Evolutionary conservation across 208 protist species (phyloP).

Genomic region (Trypanosoma mega): DNA sequence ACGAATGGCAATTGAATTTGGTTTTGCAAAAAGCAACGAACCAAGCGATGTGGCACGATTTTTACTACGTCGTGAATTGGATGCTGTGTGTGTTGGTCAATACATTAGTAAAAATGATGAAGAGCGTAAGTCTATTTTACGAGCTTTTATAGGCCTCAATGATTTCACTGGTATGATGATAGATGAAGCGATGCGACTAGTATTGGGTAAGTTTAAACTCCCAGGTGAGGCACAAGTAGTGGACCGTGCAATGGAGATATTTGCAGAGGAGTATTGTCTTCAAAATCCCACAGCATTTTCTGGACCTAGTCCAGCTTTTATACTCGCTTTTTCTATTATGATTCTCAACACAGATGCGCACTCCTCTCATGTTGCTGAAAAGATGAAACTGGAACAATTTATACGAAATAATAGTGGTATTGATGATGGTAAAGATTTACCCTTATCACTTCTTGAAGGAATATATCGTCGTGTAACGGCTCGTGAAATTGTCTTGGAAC

Average conservation of each 20-base stretch:
- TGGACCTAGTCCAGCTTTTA: conserved; percentile 9
- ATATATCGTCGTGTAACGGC: conserved; percentile 14
- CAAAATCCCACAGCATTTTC: conserved; percentile 25
- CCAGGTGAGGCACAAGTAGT: conserved; percentile 94
- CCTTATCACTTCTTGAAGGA: conserved; percentile 5
- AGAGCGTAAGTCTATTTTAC: conserved; percentile 3
- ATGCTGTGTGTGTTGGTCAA: conserved; percentile 17
- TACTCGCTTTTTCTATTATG: conserved; percentile 46
- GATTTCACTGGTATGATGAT: conserved; percentile 37
- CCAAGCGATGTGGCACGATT: conserved; percentile 16
- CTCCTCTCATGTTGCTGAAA: conserved; percentile 40
- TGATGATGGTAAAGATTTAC: conserved; percentile 79
- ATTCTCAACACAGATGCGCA: conserved; percentile 58
- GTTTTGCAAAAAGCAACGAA: conserved; percentile 1
- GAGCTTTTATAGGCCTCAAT: conserved; percentile 51
- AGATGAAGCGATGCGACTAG: conserved; percentile 62
- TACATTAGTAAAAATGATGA: conserved; percentile 8
- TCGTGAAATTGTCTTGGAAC: background rate
- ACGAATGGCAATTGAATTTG: background rate
- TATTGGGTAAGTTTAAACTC: conserved; percentile 86
- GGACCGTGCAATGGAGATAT: conserved; percentile 94
- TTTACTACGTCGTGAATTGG: conserved; percentile 10
- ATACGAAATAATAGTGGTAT: conserved; percentile 84
- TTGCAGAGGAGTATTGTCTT: conserved; percentile 79
- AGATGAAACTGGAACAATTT: conserved; percentile 88